Evolutionary conservation across 2,329 filamentous ascomycete genomes (phyloP).

Genomic region (Ophiobolus disseminans): DNA sequence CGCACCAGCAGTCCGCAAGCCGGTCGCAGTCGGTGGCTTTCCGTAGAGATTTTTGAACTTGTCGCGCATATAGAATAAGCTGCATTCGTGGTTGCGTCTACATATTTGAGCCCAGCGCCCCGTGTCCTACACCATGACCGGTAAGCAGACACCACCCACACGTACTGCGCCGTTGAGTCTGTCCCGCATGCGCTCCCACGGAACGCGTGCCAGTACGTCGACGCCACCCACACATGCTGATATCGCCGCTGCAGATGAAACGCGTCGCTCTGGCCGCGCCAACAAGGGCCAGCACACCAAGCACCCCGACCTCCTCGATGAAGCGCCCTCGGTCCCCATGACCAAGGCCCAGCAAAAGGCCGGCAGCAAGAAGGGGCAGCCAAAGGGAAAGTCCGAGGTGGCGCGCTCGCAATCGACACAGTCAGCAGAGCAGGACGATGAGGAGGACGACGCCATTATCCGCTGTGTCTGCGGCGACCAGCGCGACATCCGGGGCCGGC

Average conservation of each 20-base stretch:
- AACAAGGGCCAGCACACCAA: slow-evolving; percentile 97
- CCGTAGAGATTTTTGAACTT: slow-evolving; percentile 47
- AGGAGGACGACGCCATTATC: slow-evolving; percentile 76
- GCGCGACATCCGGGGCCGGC: slow-evolving; percentile 78
- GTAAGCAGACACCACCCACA: slow-evolving; percentile 59
- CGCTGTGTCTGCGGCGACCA: slow-evolving; percentile 92
- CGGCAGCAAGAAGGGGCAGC: slow-evolving; percentile 54
- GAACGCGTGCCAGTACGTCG: slow-evolving; percentile 17
- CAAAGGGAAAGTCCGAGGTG: slow-evolving; percentile 53
- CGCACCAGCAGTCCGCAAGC: slow-evolving; percentile 21
- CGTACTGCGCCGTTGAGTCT: slow-evolving; percentile 15
- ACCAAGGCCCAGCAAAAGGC: slow-evolving; percentile 54
- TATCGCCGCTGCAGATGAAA: slow-evolving; percentile 67
- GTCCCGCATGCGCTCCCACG: slow-evolving; percentile 10
- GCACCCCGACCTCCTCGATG: slow-evolving; percentile 68
- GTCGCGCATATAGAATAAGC: slow-evolving; percentile 44
- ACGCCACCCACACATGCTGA: slow-evolving; percentile 33
- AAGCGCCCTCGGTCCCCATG: slow-evolving; percentile 56
- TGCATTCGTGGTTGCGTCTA: slow-evolving; percentile 38
- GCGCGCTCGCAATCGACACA: slow-evolving; percentile 37
- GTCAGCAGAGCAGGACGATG: slow-evolving; percentile 54
- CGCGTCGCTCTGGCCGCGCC: slow-evolving; percentile 90
- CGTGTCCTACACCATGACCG: slow-evolving; percentile 60
- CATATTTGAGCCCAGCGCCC: slow-evolving; percentile 37
- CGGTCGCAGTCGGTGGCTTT: slow-evolving; percentile 37